Percentiles rank a stretch among this genome's conserved stretches.
Evolutionary conservation across 2,329 filamentous ascomycete genomes (phyloP).

Genomic region (Aspergillus persii): DNA sequence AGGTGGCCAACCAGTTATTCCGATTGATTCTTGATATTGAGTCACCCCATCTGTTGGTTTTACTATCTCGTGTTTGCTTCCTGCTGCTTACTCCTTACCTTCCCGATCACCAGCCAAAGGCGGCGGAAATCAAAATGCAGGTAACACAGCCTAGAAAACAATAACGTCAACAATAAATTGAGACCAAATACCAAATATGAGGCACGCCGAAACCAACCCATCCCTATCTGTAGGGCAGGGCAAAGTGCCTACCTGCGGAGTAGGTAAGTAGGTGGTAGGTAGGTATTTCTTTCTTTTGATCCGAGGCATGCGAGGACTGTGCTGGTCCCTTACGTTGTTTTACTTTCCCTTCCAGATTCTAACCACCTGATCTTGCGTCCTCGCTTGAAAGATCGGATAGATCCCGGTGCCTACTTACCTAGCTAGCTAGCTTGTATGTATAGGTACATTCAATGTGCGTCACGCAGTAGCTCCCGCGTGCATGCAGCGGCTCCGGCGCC

Average conservation of each 20-base stretch:
- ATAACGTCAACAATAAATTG: background rate
- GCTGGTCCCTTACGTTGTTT: background rate
- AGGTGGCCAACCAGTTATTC: background rate
- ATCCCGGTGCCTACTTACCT: background rate
- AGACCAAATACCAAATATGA: too few species aligned
- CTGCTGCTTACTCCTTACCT: background rate
- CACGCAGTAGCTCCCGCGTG: constrained; percentile 20
- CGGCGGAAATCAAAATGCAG: background rate
- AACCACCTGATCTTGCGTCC: background rate
- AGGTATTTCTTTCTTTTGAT: background rate
- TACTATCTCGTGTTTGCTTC: background rate
- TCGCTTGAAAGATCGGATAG: background rate
- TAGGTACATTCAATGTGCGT: constrained; percentile 8
- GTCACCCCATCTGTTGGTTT: too few species aligned
- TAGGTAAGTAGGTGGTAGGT: too few species aligned
- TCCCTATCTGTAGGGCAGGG: too few species aligned
- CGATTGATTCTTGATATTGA: background rate
- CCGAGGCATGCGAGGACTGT: constrained; percentile 5
- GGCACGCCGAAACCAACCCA: background rate
- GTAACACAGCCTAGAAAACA: background rate
- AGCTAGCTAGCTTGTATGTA: background rate
- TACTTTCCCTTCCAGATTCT: background rate
- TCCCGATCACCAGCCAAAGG: background rate
- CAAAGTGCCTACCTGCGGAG: too few species aligned
- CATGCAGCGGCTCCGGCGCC: constrained; percentile 15